Percentiles rank a stretch among this genome's conserved stretches.
Evolutionary conservation across 352 stramenopile species (phyloP).

Genomic region (Pythium diclinum): DNA sequence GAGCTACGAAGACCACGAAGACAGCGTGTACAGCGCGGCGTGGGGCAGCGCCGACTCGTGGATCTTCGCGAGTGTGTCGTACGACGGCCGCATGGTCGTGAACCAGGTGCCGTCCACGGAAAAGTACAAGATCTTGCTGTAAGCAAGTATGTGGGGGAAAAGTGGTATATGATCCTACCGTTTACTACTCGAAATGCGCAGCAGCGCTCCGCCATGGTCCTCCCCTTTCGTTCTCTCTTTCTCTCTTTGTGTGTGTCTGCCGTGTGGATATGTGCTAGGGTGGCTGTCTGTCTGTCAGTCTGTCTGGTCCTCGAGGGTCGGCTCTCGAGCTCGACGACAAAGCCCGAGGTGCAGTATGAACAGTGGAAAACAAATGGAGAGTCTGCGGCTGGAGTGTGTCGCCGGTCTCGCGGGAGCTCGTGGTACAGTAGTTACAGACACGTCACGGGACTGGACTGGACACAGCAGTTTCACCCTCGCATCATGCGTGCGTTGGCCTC

Average conservation of each 20-base stretch:
- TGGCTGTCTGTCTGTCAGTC: neutral
- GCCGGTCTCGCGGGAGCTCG: constrained; percentile 5
- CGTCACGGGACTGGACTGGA: neutral
- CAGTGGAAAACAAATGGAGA: neutral
- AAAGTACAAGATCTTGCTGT: constrained; percentile 99
- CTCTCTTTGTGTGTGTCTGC: neutral
- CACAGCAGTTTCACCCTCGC: constrained; percentile 38
- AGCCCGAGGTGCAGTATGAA: neutral
- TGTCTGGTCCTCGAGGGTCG: too few relatives aligned
- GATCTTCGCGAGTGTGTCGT: constrained; percentile 94
- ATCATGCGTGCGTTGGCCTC: constrained; percentile 71
- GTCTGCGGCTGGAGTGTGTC: neutral
- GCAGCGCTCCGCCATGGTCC: neutral
- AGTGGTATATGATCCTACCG: neutral
- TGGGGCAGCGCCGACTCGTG: constrained; percentile 96
- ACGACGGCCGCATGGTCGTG: constrained; percentile 93
- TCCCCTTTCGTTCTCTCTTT: neutral
- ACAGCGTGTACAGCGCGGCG: constrained; percentile 90
- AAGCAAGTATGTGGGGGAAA: constrained; percentile 23
- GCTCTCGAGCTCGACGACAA: neutral
- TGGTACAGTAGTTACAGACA: neutral
- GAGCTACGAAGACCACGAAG: constrained; percentile 93
- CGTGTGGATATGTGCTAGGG: neutral
- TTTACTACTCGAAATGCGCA: neutral
- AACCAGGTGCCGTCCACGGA: constrained; percentile 97